Percentiles rank a stretch among this genome's conserved stretches.
phyloP scores from a whole-genome alignment of 306 rosid genomes.

The Mimosa bimucronata region DNA sequence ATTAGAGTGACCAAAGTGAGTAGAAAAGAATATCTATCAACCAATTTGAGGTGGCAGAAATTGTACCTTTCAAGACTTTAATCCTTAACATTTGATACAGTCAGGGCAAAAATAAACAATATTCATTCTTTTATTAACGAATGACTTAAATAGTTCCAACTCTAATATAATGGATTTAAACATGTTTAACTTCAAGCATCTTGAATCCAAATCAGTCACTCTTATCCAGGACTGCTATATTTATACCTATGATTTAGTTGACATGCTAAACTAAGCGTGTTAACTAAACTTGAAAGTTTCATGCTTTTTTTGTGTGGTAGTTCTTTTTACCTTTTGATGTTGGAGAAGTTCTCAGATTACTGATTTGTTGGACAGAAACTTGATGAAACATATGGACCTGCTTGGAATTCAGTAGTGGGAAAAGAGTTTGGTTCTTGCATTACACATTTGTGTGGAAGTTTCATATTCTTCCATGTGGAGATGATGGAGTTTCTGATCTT shows the following conservation, averaged over 20 bases:
- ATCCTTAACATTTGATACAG: neutral
- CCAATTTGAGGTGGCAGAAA: neutral
- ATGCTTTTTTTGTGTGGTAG: neutral
- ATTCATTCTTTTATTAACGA: neutral
- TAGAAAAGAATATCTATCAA: neutral
- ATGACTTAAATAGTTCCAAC: neutral
- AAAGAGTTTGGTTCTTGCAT: constrained; percentile 77
- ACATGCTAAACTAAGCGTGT: neutral
- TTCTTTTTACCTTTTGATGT: constrained; percentile 7
- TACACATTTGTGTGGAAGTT: constrained; percentile 63
- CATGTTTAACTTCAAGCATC: neutral
- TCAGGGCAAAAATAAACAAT: neutral
- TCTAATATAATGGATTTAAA: neutral
- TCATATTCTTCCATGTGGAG: constrained; percentile 67
- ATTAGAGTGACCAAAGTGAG: rapidly evolving
- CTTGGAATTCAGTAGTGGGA: constrained; percentile 75
- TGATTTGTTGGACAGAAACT: constrained; percentile 48
- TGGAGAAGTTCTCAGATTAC: constrained; percentile 6
- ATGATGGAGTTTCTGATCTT: constrained; percentile 75
- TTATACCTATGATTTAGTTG: neutral
- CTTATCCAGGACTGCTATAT: neutral
- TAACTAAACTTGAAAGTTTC: constrained; percentile 3
- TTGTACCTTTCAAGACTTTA: neutral
- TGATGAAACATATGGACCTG: constrained; percentile 69
- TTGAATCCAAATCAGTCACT: neutral